Percentiles rank a stretch among this genome's conserved stretches.
Conservation (phyloP, 108 stramenopile genomes). For the Skeletonema menzelii region DNA sequence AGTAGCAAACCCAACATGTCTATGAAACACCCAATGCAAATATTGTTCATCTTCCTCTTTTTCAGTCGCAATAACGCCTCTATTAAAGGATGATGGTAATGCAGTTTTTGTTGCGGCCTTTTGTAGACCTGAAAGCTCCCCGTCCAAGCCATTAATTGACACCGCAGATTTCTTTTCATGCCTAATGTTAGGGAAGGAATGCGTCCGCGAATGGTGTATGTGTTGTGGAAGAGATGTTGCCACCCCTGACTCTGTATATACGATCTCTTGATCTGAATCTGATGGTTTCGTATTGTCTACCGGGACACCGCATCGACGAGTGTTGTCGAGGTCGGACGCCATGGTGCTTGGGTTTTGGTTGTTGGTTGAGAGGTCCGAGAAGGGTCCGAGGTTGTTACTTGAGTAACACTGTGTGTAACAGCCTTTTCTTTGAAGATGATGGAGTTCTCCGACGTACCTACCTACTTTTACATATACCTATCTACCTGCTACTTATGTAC, state of each 20-base stretch:
- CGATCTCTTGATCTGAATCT: neutral
- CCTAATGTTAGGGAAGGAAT: neutral
- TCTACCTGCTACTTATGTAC: too few species aligned
- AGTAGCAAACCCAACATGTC: conserved; percentile 27
- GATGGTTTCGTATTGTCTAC: neutral
- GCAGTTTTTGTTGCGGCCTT: conserved; percentile 34
- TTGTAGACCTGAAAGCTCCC: conserved; percentile 34
- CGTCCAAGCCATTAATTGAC: conserved; percentile 11
- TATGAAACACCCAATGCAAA: conserved; percentile 34
- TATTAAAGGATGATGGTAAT: conserved; percentile 1
- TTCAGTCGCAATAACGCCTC: conserved; percentile 3
- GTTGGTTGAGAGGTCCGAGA: too few species aligned
- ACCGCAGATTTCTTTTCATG: neutral
- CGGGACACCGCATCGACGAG: conserved; percentile 1
- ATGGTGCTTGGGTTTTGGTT: neutral
- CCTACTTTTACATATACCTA: too few species aligned
- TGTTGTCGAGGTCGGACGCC: conserved; percentile 12
- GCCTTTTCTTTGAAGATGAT: too few species aligned
- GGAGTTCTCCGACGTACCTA: too few species aligned
- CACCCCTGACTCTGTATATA: neutral
- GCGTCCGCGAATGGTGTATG: neutral
- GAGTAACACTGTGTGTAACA: too few species aligned
- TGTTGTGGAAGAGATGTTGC: neutral
- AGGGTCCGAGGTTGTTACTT: too few species aligned
- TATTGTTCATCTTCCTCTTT: conserved; percentile 23